A percentile compares a stretch with the other conserved stretches of the same genome.
These are phyloP conservation scores for Ustilago esculenta DNA, from an alignment of 1,284 basidiomycete species.

Conservation along the genomic window DNA sequence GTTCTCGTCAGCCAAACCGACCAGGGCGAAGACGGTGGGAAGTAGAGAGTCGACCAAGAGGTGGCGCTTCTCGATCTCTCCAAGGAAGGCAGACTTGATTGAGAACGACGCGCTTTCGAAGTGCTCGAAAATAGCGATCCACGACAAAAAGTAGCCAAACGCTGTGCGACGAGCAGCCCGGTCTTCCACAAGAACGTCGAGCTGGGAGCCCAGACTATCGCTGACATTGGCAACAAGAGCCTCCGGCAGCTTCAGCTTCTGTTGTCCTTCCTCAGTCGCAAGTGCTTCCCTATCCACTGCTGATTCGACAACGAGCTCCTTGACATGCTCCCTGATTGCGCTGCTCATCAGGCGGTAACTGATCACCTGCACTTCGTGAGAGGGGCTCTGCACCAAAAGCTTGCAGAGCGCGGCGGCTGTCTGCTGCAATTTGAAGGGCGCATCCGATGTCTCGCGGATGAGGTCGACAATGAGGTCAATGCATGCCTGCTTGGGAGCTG, in stretches of 20 bases:
- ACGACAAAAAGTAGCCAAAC: conserved; percentile 76
- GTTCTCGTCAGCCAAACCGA: conserved; percentile 67
- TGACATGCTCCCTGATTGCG: conserved; percentile 46
- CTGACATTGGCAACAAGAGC: conserved; percentile 31
- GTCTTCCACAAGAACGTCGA: conserved; percentile 37
- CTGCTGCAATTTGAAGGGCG: conserved; percentile 31
- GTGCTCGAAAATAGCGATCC: conserved; percentile 88
- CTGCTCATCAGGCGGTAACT: conserved; percentile 41
- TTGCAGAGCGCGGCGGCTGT: conserved; percentile 27
- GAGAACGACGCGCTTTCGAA: conserved; percentile 87
- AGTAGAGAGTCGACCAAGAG: conserved; percentile 76
- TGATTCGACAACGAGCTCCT: conserved; percentile 56
- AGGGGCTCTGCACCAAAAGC: conserved; percentile 36
- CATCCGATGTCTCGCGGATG: conserved; percentile 41
- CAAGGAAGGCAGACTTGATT: conserved; percentile 82
- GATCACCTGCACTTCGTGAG: conserved; percentile 52
- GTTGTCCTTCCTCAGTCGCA: conserved; percentile 26
- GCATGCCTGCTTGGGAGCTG: conserved; percentile 34
- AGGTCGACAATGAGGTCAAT: conserved; percentile 51
- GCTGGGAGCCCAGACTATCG: conserved; percentile 30
- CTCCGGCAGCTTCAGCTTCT: conserved; percentile 23
- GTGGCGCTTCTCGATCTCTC: conserved; percentile 79
- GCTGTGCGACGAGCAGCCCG: conserved; percentile 29
- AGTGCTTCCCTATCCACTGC: conserved; percentile 38
- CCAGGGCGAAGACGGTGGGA: conserved; percentile 77